phyloP scores from a whole-genome alignment of 2,329 filamentous ascomycete species.

The Calonectria multiphialidica region DNA sequence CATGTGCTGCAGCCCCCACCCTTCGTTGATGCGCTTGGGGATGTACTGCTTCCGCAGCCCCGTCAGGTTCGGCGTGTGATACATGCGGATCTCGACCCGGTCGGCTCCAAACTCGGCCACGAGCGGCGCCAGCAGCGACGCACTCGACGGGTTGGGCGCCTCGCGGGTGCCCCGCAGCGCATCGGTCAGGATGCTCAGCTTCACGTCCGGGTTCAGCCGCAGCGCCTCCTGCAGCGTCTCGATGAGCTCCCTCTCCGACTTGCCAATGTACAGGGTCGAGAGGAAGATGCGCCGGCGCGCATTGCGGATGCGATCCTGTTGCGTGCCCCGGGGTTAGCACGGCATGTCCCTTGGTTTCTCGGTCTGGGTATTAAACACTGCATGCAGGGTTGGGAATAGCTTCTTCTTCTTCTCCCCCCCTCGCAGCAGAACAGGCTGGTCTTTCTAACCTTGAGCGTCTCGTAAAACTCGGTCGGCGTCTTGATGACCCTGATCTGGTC shows the following conservation, averaged over 20 bases:
- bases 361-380: neutral
- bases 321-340: conserved; percentile 25
- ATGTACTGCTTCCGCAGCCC: conserved; percentile 86
- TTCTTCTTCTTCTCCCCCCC: too few species aligned
- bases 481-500: conserved; percentile 84
- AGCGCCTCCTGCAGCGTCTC: conserved; percentile 82
- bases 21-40: conserved; percentile 93
- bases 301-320: conserved; percentile 81
- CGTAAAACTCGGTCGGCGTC: conserved; percentile 90
- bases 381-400: neutral
- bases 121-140: conserved; percentile 88
- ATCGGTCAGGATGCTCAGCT: conserved; percentile 91
- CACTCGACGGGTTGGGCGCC: conserved; percentile 86
- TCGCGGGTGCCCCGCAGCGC: conserved; percentile 92
- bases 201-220: conserved; percentile 78
- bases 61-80: conserved; percentile 95
- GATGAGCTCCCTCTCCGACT: conserved; percentile 90
- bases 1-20: conserved; percentile 99
- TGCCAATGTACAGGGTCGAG: conserved; percentile 97
- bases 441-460: conserved; percentile 86
- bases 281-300: conserved; percentile 88
- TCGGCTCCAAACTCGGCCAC: conserved; percentile 85
- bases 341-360: neutral
- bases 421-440: neutral
- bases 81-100: conserved; percentile 95